Evolutionary conservation across 768 basidiomycete genomes (phyloP).

Genomic region (Panaeolus cyanescens): DNA sequence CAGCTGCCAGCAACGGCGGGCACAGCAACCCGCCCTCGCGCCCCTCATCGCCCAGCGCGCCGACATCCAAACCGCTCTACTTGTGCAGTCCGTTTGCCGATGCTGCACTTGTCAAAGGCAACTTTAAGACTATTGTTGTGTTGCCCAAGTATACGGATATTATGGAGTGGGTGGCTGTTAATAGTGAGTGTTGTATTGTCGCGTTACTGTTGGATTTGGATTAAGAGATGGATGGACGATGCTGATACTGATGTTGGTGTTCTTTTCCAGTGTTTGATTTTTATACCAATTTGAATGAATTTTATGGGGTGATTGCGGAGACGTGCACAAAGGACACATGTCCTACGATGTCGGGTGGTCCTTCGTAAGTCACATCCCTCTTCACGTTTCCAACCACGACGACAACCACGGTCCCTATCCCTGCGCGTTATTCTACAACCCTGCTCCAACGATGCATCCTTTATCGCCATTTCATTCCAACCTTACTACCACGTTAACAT

Average conservation of each 20-base stretch:
- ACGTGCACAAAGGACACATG: slow-evolving; percentile 90
- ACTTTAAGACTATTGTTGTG: slow-evolving; percentile 98
- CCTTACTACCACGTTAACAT: background rate
- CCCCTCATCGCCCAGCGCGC: slow-evolving; percentile 39
- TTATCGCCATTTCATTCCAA: too few relatives aligned
- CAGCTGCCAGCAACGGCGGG: slow-evolving; percentile 12
- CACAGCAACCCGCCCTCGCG: slow-evolving; percentile 34
- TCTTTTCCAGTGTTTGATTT: slow-evolving; percentile 83
- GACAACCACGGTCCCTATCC: too few relatives aligned
- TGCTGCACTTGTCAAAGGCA: slow-evolving; percentile 94
- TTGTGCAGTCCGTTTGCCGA: slow-evolving; percentile 95
- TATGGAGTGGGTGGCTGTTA: slow-evolving; percentile 97
- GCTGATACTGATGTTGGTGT: background rate
- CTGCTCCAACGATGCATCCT: too few relatives aligned
- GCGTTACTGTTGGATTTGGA: background rate
- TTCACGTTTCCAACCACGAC: too few relatives aligned
- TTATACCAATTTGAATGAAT: slow-evolving; percentile 95
- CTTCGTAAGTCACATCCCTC: slow-evolving; percentile 76
- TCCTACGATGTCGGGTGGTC: slow-evolving; percentile 90
- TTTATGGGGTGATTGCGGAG: slow-evolving; percentile 93
- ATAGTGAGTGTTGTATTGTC: slow-evolving; percentile 59
- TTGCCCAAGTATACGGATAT: slow-evolving; percentile 94
- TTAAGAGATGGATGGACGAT: background rate
- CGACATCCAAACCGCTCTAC: slow-evolving; percentile 68
- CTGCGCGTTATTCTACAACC: too few relatives aligned